Evolutionary conservation across 2,329 filamentous ascomycete genomes (phyloP).

Genomic region (Nemania serpens): DNA sequence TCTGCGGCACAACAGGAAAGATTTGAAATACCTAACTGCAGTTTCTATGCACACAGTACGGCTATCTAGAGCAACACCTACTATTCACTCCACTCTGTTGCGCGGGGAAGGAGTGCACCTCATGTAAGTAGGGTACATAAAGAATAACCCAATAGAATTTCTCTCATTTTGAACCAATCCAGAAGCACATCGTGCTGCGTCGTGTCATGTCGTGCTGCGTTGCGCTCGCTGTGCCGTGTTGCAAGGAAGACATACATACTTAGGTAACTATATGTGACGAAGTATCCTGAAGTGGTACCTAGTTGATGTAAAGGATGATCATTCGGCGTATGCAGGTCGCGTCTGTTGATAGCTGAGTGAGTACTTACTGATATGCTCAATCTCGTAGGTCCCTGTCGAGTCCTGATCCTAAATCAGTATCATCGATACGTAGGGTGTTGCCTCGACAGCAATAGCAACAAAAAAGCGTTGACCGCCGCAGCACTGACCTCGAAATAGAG

Average conservation of each 20-base stretch:
- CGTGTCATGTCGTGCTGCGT: background rate
- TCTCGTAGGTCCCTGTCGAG: background rate
- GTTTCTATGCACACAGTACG: slow-evolving; percentile 1
- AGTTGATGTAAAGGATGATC: background rate
- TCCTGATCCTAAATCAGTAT: background rate
- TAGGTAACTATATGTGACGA: slow-evolving; percentile 8
- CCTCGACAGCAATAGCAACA: background rate
- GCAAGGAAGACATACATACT: too few species aligned
- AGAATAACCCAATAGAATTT: slow-evolving; percentile 4
- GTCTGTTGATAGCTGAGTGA: background rate
- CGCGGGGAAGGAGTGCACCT: background rate
- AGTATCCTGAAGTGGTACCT: background rate
- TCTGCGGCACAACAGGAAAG: slow-evolving; percentile 15
- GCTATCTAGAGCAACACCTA: background rate
- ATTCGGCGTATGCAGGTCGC: slow-evolving; percentile 19
- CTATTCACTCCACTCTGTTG: background rate
- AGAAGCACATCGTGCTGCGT: background rate
- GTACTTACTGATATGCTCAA: background rate
- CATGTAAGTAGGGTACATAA: slow-evolving; percentile 4
- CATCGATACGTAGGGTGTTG: background rate
- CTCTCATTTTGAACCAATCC: slow-evolving; percentile 17
- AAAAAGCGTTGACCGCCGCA: background rate
- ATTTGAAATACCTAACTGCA: slow-evolving; percentile 26
- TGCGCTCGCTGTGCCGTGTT: slow-evolving; percentile 2
- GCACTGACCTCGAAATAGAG: background rate